Base-by-base conservation (phyloP, 495 filamentous ascomycete genomes). In the Aspergillus carlsbadensis region DNA sequence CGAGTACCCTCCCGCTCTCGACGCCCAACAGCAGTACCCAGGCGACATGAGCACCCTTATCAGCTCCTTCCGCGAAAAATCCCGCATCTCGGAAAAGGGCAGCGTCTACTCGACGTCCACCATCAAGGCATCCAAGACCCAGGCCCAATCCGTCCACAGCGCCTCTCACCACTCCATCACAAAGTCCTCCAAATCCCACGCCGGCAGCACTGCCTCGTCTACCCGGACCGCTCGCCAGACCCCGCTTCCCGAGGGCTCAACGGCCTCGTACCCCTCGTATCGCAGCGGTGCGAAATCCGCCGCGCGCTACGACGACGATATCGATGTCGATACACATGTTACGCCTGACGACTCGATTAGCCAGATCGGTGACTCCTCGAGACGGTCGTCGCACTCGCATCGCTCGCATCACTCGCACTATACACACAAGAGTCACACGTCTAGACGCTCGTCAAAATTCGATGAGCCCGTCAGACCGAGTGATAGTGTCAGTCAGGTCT, bases 401-500 rank as follows among this genome's bases (percentile, higher is more conserved):
- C 68, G 61, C 20, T 73, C 72, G 8, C 57, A 60, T 18, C 62
- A 67, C 48, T 72, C 70, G 5, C 68, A 65, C 52, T 60, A 67
- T 45, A 72, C 72, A 5, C 68, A 65, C 52, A 44, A 64, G 10
- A 65, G 62, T 1, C 63, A 59, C 8, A 42, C 51, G 2, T 75
- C 72, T 24, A 73, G 63, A 51, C 66, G 61, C 18, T 66, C 67
- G 17, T 59, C 61, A 56, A 70, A 67, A 52, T 70, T 68, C 46
- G 75, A 75, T 13, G 70, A 75, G 10, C 67, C 69, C 5, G 69
- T 88, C 31, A 80, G 72, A 20, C 86, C 87, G 3, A 81, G 80
- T 54, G 87, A 90, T 63, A 88, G 84, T 62, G 80, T 88, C 41
- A 88, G 85, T 63, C 83, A 84, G 62, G 78, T 86, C 2, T 82